Base-by-base conservation (phyloP, 495 filamentous ascomycete genomes). In the Pyronema omphalodes region DNA sequence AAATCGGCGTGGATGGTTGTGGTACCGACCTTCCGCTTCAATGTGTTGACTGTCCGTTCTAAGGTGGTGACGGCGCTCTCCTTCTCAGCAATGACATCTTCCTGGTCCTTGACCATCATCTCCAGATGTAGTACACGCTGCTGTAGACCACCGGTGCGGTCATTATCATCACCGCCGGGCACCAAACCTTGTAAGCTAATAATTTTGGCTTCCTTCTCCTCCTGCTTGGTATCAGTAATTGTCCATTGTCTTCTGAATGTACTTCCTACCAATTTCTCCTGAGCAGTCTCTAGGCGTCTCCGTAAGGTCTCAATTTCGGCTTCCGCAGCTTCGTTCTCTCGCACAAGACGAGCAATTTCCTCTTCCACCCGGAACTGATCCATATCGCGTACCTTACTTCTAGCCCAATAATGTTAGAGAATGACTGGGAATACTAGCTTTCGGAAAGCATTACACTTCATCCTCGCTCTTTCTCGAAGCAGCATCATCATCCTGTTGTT, bases 291-390 rank as follows among this genome's bases (percentile, higher is more conserved):
- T 14, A 65, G 43, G 23, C 50, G 44, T 52, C 57, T 58, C 29
- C 59, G 51, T 8, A 66, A 36, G 11, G 44, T 41, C 41, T 60
- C 52, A 29, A 59, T 62, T 41, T 65, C 56, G 23, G 56, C 55
- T 44, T 65, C 63, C 11, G 58, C 57, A 34, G 54, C 55, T 14
- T 66, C 63, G 23, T 64, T 65, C 37, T 65, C 63, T 1, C 63
- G 56, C 17, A 62, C 59, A 35, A 66, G 36, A 35, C 63, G 54
- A 41, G 59, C 63, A 58, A 66, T 61, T 46, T 66, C 63, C 39
- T 66, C 63, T 47, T 66, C 63, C 62, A 66, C 56, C 29, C 63
- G 35, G 39, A 66, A 65, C 18, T 65, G 62, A 37, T 65, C 58
- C 29, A 58, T 56, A 57, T 65, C 62, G 18, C 39, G 39, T 7